Evolutionary conservation across 2,329 filamentous ascomycete species (phyloP), one percentile per base, ranked within the genome.

Genomic region (Alternaria conjuncta): DNA sequence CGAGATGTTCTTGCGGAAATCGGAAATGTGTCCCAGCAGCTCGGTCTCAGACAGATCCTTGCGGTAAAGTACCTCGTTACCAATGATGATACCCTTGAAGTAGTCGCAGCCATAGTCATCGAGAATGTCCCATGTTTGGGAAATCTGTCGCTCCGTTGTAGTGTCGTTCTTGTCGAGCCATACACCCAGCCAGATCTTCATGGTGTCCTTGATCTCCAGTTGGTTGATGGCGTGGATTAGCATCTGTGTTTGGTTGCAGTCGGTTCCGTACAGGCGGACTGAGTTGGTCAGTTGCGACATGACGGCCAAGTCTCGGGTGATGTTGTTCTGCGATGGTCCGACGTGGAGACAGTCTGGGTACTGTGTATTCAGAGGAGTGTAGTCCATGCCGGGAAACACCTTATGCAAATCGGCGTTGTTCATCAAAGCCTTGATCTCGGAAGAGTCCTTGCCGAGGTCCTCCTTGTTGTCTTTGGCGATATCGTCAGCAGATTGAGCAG

Each of bases 231-330:
- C 90, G 72, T 96, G 90, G 9, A 98, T 84, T 1, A 96, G 88
- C 92, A 98, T 96, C 79, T 97, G 88, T 0, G 95, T 98, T 81
- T 98, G 95, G 80, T 97, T 97, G 86, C 95, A 98, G 82, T 98
- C 95, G 12, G 93, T 98, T 54, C 95, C 95, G 78, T 98, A 98
- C 1, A 97, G 85, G 8, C 95, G 90, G 51, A 98, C 87, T 4
- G 89, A 90, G 77, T 97, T 94, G 63, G 94, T 97, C 46, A 98
- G 85, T 78, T 97, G 94, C 12, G 92, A 94, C 55, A 98, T 88
- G 10, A 97, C 90, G 1, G 96, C 95, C 62, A 97, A 84, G 77
- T 98, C 95, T 57, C 93, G 89, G 0, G 96, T 98, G 69, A 98
- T 86, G 77, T 98, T 97, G 82, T 98, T 97, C 78, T 97, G 95